phyloP scores from a whole-genome alignment of 768 basidiomycete genomes.

The Sutorius australiensis region DNA sequence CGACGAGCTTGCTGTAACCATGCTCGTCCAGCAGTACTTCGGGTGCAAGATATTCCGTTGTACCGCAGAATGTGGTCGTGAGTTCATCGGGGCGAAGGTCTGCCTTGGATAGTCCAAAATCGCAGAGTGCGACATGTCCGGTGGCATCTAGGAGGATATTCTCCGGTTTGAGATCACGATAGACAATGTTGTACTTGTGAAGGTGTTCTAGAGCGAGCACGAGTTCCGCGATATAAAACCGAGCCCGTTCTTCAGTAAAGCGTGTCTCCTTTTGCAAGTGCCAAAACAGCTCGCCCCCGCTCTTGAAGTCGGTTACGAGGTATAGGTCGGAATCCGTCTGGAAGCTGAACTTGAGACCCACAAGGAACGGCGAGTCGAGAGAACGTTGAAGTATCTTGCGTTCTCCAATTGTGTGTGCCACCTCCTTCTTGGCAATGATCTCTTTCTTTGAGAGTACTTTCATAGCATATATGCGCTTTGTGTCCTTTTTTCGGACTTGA shows the following conservation, averaged over 20 bases:
- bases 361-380: constrained; percentile 92
- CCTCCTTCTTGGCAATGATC: constrained; percentile 98
- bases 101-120: constrained; percentile 97
- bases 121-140: constrained; percentile 96
- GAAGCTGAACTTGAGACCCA: constrained; percentile 97
- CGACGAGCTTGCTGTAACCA: constrained; percentile 97
- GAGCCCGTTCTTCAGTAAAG: constrained; percentile 88
- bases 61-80: constrained; percentile 99
- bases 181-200: constrained; percentile 96
- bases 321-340: constrained; percentile 95
- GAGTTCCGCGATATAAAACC: constrained; percentile 96
- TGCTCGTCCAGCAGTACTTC: constrained; percentile 98
- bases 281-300: constrained; percentile 98
- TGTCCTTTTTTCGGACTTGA: constrained; percentile 97
- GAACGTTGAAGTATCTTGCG: constrained; percentile 96
- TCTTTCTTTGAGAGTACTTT: constrained; percentile 99
- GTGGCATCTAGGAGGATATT: constrained; percentile 98
- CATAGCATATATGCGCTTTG: constrained; percentile 99
- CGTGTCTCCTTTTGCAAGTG: constrained; percentile 94
- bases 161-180: constrained; percentile 95
- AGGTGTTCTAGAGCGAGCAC: constrained; percentile 93
- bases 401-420: constrained; percentile 98
- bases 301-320: constrained; percentile 98
- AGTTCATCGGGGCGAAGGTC: constrained; percentile 90
- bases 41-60: constrained; percentile 97